Base-by-base conservation (phyloP, 768 basidiomycete species). In the Calocybe cyanea region DNA sequence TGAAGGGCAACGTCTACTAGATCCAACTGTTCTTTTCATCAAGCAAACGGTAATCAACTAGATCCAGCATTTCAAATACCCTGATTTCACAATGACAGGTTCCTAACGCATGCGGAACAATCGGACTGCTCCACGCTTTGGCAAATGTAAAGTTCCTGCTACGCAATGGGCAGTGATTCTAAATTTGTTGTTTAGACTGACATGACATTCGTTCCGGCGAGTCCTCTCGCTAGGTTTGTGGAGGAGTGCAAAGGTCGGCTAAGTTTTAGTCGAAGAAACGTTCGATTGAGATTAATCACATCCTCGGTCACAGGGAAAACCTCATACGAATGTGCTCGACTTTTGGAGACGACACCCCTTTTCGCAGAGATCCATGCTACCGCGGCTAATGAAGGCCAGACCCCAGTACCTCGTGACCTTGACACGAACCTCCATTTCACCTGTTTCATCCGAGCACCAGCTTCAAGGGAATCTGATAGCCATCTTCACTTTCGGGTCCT, bases 381-480 rank as follows among this genome's bases (percentile, higher is more conserved):
- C 31, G 78, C 81, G 1, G 87, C 90, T 0, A 66, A 71, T 0
- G 60, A 76, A 0, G 91, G 90, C 7, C 91, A 95, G 65, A 80
- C 80, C 4, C 66, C 70, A 1, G 72, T 83, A 0, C 83, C 87
- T 2, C 63, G 67, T 1, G 72, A 87, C 53, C 69, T 83, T 7
- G 71, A 89, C 31, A 87, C 86, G 0, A 75, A 88, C 55, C 70
- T 91, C 7, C 94, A 96, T 64, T 97, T 94, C 53, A 88, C 87
- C 1, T 83, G 85, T 56, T 97, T 96, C 56, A 79, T 96, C 25
- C 73, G 75, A 47, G 87, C 87, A 0, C 80, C 82, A 1, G 69
- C 65, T 24, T 60, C 68, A 11, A 60, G 57, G 4, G 56, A 48
- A 0, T 49, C 55, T 4, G 62, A 63, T 5, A 65, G 68, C 65